Base-by-base conservation (phyloP, 139 green algal genomes). In the Mesotaenium endlicherianum region DNA sequence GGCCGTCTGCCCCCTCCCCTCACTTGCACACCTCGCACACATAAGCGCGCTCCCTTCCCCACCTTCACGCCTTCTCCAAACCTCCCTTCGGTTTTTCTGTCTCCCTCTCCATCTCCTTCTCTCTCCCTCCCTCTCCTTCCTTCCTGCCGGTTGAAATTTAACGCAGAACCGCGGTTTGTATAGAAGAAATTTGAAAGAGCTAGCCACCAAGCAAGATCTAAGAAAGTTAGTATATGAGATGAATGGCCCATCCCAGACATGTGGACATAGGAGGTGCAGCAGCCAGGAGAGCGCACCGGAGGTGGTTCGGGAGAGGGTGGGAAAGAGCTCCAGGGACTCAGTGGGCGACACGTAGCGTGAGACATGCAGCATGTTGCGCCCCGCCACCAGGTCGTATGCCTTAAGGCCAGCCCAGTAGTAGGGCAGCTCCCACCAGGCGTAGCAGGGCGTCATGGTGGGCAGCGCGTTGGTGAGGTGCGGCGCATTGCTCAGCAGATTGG, bases 401-500 rank as follows among this genome's bases (percentile, higher is more conserved):
- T 94, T 91, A 30, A 91, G 72, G 4, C 88, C 88, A 2, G 90
- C 85, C 95, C 94, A 99, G 86, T 96, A 99, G 88, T 97, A 99
- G 3, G 96, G 95, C 69, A 98, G 89, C 92, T 99, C 96, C 93
- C 92, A 98, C 94, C 93, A 98, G 59, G 93, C 89, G 92, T 98
- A 99, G 91, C 95, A 99, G n/a, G 96, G 96, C 57, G 40, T 87
- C 74, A 82, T 78, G 30, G 72, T 84, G n/a, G 75, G 81, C 34
- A 87, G 79, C 26, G 75, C 36, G 16, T 14, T 55, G 50, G 53
- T 85, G 14, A 87, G 57, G 58, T 87, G 81, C 16, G 81, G 81
- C 6, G 81, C 81, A 38, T 86, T 86, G 38, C 58, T 43, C 17
- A 87, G 45, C 11, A 87, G 41, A 43, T 11, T 81, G 39, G 41